Conservation (phyloP, 2,329 filamentous ascomycete species). For the Dryadomyces sulphureus region DNA sequence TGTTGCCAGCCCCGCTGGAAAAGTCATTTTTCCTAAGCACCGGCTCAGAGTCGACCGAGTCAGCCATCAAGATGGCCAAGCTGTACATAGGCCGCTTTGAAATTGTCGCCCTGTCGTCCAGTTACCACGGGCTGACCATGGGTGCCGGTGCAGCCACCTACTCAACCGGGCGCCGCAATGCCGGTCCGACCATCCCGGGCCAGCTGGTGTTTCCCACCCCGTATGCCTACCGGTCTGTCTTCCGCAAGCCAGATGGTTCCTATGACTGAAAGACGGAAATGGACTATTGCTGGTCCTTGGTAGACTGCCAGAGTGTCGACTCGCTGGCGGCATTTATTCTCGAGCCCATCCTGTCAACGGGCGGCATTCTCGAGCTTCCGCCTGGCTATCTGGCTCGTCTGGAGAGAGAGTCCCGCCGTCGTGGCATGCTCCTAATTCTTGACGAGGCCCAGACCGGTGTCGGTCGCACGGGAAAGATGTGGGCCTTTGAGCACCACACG, state of each 20-base stretch:
- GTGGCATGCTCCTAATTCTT: constrained; percentile 1
- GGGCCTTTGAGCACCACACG: neutral
- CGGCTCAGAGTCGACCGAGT: constrained; percentile 6
- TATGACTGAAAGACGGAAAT: constrained; percentile 54
- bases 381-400: constrained; percentile 38
- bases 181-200: constrained; percentile 34
- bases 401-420: constrained; percentile 33
- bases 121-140: constrained; percentile 46
- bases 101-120: constrained; percentile 42
- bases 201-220: constrained; percentile 43
- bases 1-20: constrained; percentile 31
- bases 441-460: constrained; percentile 3
- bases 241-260: constrained; percentile 40
- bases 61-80: constrained; percentile 38
- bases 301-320: constrained; percentile 42
- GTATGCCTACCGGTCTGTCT: constrained; percentile 46
- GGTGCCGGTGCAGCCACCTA: constrained; percentile 38
- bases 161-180: constrained; percentile 32
- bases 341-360: constrained; percentile 42
- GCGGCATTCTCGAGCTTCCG: constrained; percentile 41
- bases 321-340: constrained; percentile 48
- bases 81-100: constrained; percentile 48
- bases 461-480: constrained; percentile 1
- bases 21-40: constrained; percentile 39
- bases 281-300: constrained; percentile 44